Conservation (phyloP, 495 filamentous ascomycete genomes). For the Cercophora sp. region DNA sequence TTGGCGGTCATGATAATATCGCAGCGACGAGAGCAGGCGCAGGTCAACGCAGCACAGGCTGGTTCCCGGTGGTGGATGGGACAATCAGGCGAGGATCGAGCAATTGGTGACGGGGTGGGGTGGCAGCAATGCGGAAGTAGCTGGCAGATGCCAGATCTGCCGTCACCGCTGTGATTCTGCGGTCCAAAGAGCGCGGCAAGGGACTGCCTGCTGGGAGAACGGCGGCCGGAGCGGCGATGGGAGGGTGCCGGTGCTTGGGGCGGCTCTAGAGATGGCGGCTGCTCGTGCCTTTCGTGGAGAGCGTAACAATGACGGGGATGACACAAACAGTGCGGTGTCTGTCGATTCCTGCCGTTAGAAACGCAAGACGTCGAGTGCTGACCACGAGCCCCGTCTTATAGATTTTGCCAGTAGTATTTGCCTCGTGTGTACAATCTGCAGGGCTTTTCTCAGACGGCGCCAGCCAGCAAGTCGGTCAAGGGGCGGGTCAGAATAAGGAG, state of each 20-base stretch:
- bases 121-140: conserved; percentile 20
- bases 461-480: not conserved
- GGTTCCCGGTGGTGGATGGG: conserved; percentile 33
- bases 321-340: not conserved
- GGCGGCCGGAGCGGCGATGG: conserved; percentile 11
- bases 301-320: not conserved
- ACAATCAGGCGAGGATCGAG: conserved; percentile 10
- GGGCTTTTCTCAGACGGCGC: not conserved
- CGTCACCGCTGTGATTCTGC: not conserved
- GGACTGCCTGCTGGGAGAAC: conserved; percentile 12
- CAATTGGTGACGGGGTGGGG: conserved; percentile 14
- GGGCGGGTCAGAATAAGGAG: conserved; percentile 1
- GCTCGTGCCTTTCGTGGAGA: conserved; percentile 18
- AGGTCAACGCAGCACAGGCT: conserved; percentile 36
- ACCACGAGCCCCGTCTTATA: conserved; percentile 38
- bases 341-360: not conserved
- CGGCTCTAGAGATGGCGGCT: conserved; percentile 6
- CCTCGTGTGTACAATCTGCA: conserved; percentile 4
- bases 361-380: not conserved
- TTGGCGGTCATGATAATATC: conserved; percentile 56
- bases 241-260: conserved; percentile 20
- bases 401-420: conserved; percentile 20
- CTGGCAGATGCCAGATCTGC: conserved; percentile 14
- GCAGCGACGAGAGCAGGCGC: conserved; percentile 27
- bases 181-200: conserved; percentile 12